Conservation (phyloP, 2,329 filamentous ascomycete species). For the Mariannaea sp. region DNA sequence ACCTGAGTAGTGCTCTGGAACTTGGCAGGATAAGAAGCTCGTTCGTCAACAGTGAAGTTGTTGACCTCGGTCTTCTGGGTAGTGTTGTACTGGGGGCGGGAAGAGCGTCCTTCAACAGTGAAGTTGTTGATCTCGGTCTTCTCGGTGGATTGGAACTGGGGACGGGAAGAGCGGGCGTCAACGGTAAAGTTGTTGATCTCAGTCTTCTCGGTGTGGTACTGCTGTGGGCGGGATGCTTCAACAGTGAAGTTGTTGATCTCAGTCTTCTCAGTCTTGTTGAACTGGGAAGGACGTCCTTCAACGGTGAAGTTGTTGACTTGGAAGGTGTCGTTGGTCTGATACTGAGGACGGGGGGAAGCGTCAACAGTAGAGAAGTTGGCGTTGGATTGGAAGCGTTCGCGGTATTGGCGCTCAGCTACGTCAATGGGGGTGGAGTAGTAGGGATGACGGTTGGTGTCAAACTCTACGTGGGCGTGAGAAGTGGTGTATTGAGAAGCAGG, state of each 20-base stretch:
- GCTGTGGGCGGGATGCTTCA: slow-evolving; percentile 13
- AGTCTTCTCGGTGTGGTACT: slow-evolving; percentile 18
- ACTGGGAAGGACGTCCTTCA: slow-evolving; percentile 32
- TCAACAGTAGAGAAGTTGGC: slow-evolving; percentile 47
- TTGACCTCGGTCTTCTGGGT: slow-evolving; percentile 21
- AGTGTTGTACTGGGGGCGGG: slow-evolving; percentile 17
- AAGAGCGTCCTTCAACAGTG: slow-evolving; percentile 19
- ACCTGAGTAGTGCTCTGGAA: slow-evolving; percentile 26
- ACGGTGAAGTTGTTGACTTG: slow-evolving; percentile 40
- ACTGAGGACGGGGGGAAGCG: slow-evolving; percentile 41
- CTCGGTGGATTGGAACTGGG: slow-evolving; percentile 28
- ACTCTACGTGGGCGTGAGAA: slow-evolving; percentile 65
- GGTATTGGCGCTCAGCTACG: slow-evolving; percentile 69
- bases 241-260: slow-evolving; percentile 20
- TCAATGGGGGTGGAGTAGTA: slow-evolving; percentile 61
- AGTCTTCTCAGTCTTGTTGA: slow-evolving; percentile 24
- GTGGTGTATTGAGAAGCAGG: slow-evolving; percentile 56
- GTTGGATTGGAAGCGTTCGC: slow-evolving; percentile 61
- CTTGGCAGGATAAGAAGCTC: slow-evolving; percentile 13
- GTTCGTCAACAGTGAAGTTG: slow-evolving; percentile 23
- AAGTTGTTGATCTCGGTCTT: slow-evolving; percentile 33
- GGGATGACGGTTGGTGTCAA: slow-evolving; percentile 58
- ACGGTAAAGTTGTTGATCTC: slow-evolving; percentile 25
- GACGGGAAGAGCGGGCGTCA: slow-evolving; percentile 17
- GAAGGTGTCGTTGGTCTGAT: slow-evolving; percentile 36